Evolutionary conservation across 768 basidiomycete species (phyloP).

Genomic region (Mrakia gelida): DNA sequence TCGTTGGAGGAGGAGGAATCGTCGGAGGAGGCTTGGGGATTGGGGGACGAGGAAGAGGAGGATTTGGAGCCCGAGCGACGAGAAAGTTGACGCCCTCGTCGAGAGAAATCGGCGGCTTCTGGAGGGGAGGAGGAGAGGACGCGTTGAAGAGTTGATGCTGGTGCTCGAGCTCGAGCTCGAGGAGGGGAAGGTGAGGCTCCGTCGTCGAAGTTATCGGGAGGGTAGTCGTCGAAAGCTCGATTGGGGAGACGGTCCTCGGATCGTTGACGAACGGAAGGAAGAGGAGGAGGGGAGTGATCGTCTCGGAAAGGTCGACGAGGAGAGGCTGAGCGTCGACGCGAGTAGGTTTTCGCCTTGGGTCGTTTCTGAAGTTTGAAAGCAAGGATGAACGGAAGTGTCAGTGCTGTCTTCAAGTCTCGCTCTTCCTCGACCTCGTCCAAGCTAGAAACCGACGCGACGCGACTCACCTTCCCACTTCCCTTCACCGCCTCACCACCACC

Average conservation of each 20-base stretch:
- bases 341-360: not conserved
- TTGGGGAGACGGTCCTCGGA: not conserved
- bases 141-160: not conserved
- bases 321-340: slow-evolving; percentile 1
- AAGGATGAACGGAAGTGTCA: no score
- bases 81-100: not conserved
- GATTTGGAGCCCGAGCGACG: not conserved
- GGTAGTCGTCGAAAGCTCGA: slow-evolving; percentile 13
- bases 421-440: no score
- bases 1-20: not conserved
- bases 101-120: not conserved
- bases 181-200: not conserved
- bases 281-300: slow-evolving; percentile 9
- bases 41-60: not conserved
- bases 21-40: not conserved
- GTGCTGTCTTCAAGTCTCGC: not conserved
- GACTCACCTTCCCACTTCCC: not conserved
- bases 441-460: no score
- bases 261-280: not conserved
- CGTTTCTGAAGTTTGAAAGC: no score
- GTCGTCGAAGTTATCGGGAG: not conserved
- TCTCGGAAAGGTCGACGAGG: slow-evolving; percentile 1
- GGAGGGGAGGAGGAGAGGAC: not conserved
- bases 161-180: not conserved
- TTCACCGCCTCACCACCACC: not conserved